Percentiles rank a stretch among this genome's conserved stretches.
Evolutionary conservation across 352 stramenopile genomes (phyloP).

Genomic region (Phytopythium sindhum): DNA sequence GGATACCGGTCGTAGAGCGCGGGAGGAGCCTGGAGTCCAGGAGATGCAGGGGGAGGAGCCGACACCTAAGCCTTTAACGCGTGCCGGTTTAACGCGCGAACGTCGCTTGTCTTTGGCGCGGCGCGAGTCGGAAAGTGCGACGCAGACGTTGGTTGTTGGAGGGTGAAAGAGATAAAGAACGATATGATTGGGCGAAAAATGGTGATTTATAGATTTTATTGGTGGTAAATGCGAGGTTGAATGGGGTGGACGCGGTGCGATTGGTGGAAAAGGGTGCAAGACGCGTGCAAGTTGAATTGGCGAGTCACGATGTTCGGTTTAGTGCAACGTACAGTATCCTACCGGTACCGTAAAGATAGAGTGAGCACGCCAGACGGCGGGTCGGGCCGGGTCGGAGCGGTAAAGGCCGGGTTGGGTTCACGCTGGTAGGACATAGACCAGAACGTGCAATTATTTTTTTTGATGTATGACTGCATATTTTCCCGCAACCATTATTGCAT

Average conservation of each 20-base stretch:
- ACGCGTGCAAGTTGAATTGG: not conserved
- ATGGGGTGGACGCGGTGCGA: not conserved
- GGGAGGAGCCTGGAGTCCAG: not conserved
- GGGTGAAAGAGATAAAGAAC: not conserved
- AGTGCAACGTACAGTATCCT: too few species aligned
- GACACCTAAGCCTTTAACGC: not conserved
- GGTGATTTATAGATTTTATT: slow-evolving; percentile 2
- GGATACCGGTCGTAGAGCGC: slow-evolving; percentile 5
- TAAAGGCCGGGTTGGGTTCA: too few species aligned
- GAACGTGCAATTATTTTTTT: too few species aligned
- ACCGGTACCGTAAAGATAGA: too few species aligned
- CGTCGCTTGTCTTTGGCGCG: not conserved
- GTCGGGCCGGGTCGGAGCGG: too few species aligned
- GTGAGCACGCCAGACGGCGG: too few species aligned
- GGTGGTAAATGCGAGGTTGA: not conserved
- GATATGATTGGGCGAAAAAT: slow-evolving; percentile 16
- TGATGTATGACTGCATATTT: too few species aligned
- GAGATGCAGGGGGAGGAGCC: not conserved
- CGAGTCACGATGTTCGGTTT: not conserved
- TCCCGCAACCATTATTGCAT: not conserved
- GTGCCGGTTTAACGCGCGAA: not conserved
- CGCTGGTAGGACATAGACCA: not conserved
- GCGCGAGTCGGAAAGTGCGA: not conserved
- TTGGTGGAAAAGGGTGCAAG: not conserved
- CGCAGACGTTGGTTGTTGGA: too few species aligned